Evolutionary conservation across 2,329 filamentous ascomycete genomes (phyloP).

Genomic region (Alternaria ethzedia): DNA sequence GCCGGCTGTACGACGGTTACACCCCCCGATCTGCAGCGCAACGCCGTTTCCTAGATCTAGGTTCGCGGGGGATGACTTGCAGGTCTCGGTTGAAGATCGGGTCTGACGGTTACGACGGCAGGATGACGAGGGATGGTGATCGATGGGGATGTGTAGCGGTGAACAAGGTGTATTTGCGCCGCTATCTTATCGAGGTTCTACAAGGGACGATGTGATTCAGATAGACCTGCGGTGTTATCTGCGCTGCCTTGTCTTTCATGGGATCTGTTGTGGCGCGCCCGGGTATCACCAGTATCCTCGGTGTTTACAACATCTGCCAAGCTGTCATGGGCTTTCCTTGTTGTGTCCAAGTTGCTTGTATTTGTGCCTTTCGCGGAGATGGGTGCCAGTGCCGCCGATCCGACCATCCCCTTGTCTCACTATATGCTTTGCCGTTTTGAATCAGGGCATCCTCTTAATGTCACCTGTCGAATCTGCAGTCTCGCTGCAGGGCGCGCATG

Average conservation of each 20-base stretch:
- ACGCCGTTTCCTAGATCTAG: background rate
- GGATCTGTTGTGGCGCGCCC: background rate
- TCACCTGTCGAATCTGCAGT: constrained; percentile 36
- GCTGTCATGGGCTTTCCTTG: constrained; percentile 27
- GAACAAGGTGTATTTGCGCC: background rate
- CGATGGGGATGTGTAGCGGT: background rate
- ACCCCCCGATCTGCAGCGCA: background rate
- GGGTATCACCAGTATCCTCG: background rate
- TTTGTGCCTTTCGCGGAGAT: background rate
- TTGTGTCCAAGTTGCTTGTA: constrained; percentile 3
- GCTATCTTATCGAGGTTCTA: background rate
- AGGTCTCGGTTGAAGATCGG: background rate
- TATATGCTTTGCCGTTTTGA: background rate
- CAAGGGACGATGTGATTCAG: background rate
- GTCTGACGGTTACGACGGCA: background rate
- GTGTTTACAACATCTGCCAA: constrained; percentile 23
- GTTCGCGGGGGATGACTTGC: background rate
- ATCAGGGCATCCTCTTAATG: constrained; percentile 23
- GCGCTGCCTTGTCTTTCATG: background rate
- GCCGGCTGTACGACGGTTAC: background rate
- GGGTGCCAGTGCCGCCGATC: constrained; percentile 3
- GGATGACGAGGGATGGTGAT: background rate
- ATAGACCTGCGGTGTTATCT: background rate
- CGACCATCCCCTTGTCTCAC: constrained; percentile 12
- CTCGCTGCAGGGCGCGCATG: constrained; percentile 5